Base-by-base conservation (phyloP, 2,329 filamentous ascomycete species). In the Aspergillus brasiliensis region DNA sequence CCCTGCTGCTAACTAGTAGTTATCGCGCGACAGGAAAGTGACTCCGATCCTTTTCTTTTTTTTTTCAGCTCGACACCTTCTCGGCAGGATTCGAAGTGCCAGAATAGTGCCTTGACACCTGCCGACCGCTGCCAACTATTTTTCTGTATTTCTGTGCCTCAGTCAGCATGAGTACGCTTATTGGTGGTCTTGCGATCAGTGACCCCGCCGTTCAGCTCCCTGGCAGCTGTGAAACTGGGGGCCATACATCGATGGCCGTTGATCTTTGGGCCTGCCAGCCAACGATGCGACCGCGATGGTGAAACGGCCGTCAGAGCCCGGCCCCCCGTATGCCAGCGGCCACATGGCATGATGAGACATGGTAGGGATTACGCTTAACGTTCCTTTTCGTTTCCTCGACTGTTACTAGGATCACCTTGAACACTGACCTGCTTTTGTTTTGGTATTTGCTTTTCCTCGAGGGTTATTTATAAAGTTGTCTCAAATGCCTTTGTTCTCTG, bases 311-410 rank as follows among this genome's bases (percentile, higher is more conserved):
- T 11, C 21, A 8, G 44, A 25, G 19, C 31, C 28, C 51, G 27
- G 37, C 11, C 37, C 38, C 23, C 51, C 31, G 25, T 27, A 13
- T 13, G 34, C 51, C 37, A 53, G 51, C 49, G 38, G 52, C 52
- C 52, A 55, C 52, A 55, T 55, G 52, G 52, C 34, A 44, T 55
- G 52, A 55, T 44, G 31, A 34, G 31, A 34, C 52, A 46, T 55
- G 52, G 40, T 55, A 44, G 40, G 31, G 52, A 46, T 31, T 55
- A 55, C 38, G 52, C 52, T 55, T 55, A 55, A 55, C 52, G 52
- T 31, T 55, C 52, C 38, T 55, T 42, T 55, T 19, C 37, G 15
- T 17, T 49, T 6, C 0, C 27, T 34, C 10, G 4, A 5, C 11
- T 10, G 11, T 31, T 8, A 31, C 28, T 34, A 34, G 11, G 31